Conservation (phyloP, 2,329 filamentous ascomycete species). For the Penicillium digitatum region DNA sequence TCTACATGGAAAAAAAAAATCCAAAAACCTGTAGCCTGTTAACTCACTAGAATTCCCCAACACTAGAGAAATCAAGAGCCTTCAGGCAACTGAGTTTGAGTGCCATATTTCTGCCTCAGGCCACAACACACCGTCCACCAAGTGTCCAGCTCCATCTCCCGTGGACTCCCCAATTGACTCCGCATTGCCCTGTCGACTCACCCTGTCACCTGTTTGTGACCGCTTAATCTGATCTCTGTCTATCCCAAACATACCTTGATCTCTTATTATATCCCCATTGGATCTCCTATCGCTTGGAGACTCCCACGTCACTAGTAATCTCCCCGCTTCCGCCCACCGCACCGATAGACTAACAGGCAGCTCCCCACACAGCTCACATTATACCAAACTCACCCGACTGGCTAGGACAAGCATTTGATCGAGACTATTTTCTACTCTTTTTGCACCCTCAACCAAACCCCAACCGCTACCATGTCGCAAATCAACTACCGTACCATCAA, state of each 20-base stretch:
- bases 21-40: background rate
- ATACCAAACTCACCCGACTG: background rate
- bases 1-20: background rate
- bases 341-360: conserved; percentile 3
- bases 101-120: background rate
- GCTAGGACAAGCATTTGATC: background rate
- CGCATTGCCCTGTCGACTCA: background rate
- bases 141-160: conserved; percentile 5
- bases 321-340: conserved; percentile 18
- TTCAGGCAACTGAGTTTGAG: background rate
- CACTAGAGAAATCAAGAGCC: background rate
- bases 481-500: conserved; percentile 83
- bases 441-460: background rate
- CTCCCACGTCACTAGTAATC: conserved; percentile 9
- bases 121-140: background rate
- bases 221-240: conserved; percentile 18
- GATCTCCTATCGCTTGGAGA: background rate
- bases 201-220: conserved; percentile 11
- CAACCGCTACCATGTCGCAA: conserved; percentile 38
- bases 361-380: background rate
- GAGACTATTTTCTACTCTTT: background rate
- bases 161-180: conserved; percentile 3
- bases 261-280: background rate
- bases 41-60: background rate
- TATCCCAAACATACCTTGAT: background rate